phyloP scores from a whole-genome alignment of 805 yeast genomes.

The Monosporozyma unispora region DNA sequence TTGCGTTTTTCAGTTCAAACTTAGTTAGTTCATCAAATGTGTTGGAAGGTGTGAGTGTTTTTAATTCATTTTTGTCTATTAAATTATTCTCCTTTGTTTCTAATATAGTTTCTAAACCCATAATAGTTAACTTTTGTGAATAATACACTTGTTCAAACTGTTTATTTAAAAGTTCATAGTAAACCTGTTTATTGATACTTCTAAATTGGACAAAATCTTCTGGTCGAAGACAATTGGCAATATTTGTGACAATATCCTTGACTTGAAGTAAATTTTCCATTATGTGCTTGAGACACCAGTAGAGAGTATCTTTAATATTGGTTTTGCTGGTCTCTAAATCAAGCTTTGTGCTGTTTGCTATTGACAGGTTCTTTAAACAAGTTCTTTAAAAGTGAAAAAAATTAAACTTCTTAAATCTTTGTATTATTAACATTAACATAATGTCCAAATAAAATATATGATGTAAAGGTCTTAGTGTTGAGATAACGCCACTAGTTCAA shows the following conservation, averaged over 20 bases:
- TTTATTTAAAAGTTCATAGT: conserved; percentile 12
- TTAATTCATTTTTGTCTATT: conserved; percentile 2
- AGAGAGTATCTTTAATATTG: background rate
- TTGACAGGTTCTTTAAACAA: background rate
- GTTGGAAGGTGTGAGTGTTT: conserved; percentile 7
- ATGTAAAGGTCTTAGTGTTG: too few species aligned
- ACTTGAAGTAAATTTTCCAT: conserved; percentile 24
- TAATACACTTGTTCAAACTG: conserved; percentile 14
- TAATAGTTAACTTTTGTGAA: conserved; percentile 12
- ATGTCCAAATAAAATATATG: too few species aligned
- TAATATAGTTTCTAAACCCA: conserved; percentile 12
- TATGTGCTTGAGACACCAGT: background rate
- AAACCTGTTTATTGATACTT: conserved; percentile 15
- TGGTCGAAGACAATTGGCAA: conserved; percentile 18
- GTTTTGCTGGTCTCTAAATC: background rate
- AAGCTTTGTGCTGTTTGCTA: background rate
- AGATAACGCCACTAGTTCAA: too few species aligned
- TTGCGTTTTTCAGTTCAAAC: conserved; percentile 11
- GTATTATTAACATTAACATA: background rate
- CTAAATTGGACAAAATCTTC: conserved; percentile 22
- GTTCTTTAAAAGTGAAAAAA: background rate
- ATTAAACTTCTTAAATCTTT: background rate
- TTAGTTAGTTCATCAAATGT: conserved; percentile 15
- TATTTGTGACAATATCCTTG: conserved; percentile 14
- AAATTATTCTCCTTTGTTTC: conserved; percentile 4